A percentile compares a stretch with the other conserved stretches of the same genome.
Evolutionary conservation across 768 basidiomycete species (phyloP).

Genomic region (Tephrocybe sp.): DNA sequence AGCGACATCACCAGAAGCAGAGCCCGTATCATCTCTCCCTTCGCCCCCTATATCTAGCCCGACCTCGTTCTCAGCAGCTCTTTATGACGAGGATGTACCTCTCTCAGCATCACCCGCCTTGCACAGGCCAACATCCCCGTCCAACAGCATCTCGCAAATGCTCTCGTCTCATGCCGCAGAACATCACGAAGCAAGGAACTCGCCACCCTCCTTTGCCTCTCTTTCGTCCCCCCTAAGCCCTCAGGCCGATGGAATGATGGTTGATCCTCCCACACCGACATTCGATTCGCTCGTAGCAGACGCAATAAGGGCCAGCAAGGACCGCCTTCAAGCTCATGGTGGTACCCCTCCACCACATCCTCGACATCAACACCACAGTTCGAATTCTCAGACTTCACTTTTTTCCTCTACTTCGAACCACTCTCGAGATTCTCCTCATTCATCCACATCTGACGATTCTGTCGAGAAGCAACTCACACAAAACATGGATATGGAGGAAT

Average conservation of each 20-base stretch:
- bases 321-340: neutral
- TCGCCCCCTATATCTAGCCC: slow-evolving; percentile 35
- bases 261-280: slow-evolving; percentile 17
- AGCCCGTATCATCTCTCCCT: slow-evolving; percentile 28
- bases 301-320: slow-evolving; percentile 8
- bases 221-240: slow-evolving; percentile 25
- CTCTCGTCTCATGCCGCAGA: neutral
- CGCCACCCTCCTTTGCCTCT: slow-evolving; percentile 24
- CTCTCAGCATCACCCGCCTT: neutral
- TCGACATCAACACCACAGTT: neutral
- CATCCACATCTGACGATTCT: slow-evolving; percentile 33
- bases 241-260: slow-evolving; percentile 2
- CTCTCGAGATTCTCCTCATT: neutral
- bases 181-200: neutral
- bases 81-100: slow-evolving; percentile 1
- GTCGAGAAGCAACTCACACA: slow-evolving; percentile 54
- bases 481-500: slow-evolving; percentile 22
- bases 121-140: neutral
- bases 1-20: slow-evolving; percentile 5
- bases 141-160: too few species aligned
- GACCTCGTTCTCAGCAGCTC: slow-evolving; percentile 12
- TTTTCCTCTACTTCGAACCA: slow-evolving; percentile 20
- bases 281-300: slow-evolving; percentile 19
- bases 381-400: slow-evolving; percentile 20
- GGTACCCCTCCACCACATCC: slow-evolving; percentile 1